Evolutionary conservation across 352 stramenopile species (phyloP).

Genomic region (Phytophthora podocarpi): DNA sequence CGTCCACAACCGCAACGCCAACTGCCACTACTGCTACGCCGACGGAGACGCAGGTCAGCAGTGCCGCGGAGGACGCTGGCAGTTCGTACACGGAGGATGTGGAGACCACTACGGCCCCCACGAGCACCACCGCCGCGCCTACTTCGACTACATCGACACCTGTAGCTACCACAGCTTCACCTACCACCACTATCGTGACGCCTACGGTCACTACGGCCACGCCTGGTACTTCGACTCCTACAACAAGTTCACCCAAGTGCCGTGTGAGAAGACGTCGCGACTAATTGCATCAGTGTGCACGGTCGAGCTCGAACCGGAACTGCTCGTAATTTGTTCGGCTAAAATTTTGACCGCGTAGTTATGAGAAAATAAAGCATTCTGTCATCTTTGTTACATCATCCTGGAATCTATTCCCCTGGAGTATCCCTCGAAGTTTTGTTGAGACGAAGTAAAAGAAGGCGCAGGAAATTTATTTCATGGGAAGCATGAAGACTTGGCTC

Average conservation of each 20-base stretch:
- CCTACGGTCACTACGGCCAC: background rate
- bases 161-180: background rate
- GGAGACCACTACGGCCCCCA: conserved; percentile 13
- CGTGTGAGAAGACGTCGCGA: conserved; percentile 17
- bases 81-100: conserved; percentile 11
- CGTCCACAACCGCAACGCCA: conserved; percentile 15
- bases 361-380: no score
- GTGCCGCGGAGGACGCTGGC: background rate
- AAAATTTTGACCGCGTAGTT: no score
- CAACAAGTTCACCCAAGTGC: conserved; percentile 32
- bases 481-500: no score
- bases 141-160: conserved; percentile 9
- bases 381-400: no score
- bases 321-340: no score
- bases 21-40: conserved; percentile 3
- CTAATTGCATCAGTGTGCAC: no score
- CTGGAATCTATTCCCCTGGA: no score
- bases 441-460: no score
- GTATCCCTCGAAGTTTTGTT: no score
- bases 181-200: background rate
- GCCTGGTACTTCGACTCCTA: background rate
- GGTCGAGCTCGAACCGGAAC: no score
- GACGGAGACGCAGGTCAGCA: conserved; percentile 18
- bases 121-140: background rate
- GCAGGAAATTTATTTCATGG: no score